Percentiles rank a stretch among this genome's conserved stretches.
Conservation (phyloP, 2,329 filamentous ascomycete species). For the Arthrobotrys megalospora region DNA sequence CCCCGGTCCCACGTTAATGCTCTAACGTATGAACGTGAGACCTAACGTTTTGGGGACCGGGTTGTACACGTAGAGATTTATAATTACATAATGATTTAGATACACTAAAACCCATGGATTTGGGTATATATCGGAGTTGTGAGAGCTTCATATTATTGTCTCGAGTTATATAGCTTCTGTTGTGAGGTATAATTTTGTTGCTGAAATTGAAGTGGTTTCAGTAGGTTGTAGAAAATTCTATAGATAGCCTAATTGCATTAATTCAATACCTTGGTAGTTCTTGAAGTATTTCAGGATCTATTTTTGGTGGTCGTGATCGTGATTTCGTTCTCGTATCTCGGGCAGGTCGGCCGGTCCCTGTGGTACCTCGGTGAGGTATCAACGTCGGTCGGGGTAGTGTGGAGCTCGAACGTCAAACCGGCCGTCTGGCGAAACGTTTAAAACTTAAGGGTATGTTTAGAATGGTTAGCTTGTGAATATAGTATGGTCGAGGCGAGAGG, state of each 20-base stretch:
- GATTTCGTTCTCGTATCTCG: too few species aligned
- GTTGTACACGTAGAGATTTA: background rate
- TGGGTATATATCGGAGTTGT: background rate
- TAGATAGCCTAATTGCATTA: constrained; percentile 9
- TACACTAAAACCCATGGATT: background rate
- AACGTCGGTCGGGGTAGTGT: too few species aligned
- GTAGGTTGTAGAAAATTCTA: background rate
- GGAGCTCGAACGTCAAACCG: too few species aligned
- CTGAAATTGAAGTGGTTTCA: constrained; percentile 22
- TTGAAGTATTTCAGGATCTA: background rate
- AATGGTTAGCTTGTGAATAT: too few species aligned
- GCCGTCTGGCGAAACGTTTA: too few species aligned
- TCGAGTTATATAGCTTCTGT: constrained; percentile 4
- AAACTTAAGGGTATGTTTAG: too few species aligned
- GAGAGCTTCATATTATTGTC: background rate
- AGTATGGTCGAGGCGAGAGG: too few species aligned
- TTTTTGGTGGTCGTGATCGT: background rate
- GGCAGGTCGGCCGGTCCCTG: too few species aligned
- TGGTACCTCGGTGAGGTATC: too few species aligned
- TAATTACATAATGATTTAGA: constrained; percentile 1
- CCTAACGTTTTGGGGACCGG: constrained; percentile 3
- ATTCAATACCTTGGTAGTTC: background rate
- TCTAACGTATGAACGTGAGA: constrained; percentile 12
- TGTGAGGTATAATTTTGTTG: constrained; percentile 13
- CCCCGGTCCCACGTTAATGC: constrained; percentile 15